These are phyloP conservation scores for Shiraia bambusicola DNA, from an alignment of 2,329 filamentous ascomycete species.

Conservation along the genomic window DNA sequence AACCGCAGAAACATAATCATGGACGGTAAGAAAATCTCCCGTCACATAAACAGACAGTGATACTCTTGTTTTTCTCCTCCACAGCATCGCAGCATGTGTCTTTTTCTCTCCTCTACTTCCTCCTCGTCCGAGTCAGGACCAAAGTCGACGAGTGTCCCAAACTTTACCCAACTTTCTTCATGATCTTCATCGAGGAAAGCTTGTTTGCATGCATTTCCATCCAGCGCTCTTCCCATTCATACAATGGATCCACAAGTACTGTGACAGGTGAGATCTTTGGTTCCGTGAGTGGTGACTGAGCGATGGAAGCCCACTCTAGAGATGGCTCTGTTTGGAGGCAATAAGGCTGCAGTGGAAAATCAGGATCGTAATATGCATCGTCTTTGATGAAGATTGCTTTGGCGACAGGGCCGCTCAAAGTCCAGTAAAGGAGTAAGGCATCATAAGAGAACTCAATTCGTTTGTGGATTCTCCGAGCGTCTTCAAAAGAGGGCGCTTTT, in stretches of 20 bases:
- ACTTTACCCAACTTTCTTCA: slow-evolving; percentile 1
- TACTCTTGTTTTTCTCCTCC: slow-evolving; percentile 1
- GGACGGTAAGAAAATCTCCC: slow-evolving; percentile 5
- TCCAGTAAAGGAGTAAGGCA: slow-evolving; percentile 2
- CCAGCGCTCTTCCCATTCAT: slow-evolving; percentile 8
- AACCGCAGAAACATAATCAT: slow-evolving; percentile 6
- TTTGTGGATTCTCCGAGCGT: neutral
- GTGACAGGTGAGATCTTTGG: slow-evolving; percentile 11
- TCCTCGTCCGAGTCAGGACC: slow-evolving; percentile 10
- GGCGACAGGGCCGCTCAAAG: neutral
- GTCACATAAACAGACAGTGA: slow-evolving; percentile 3
- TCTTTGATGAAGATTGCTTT: slow-evolving; percentile 6
- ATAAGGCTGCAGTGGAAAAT: slow-evolving; percentile 3
- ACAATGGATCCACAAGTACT: slow-evolving; percentile 4
- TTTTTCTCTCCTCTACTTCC: neutral
- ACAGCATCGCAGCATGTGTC: slow-evolving; percentile 8
- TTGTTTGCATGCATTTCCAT: slow-evolving; percentile 6
- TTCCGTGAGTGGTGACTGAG: slow-evolving; percentile 10
- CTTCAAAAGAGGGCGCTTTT: neutral
- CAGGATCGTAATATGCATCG: slow-evolving; percentile 2
- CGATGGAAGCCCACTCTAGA: slow-evolving; percentile 4
- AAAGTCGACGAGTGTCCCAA: slow-evolving; percentile 7
- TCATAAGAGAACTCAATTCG: neutral
- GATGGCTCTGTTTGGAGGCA: slow-evolving; percentile 1
- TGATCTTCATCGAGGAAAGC: neutral